Base-by-base conservation (phyloP, 495 filamentous ascomycete species). In the Immersiella caudata region DNA sequence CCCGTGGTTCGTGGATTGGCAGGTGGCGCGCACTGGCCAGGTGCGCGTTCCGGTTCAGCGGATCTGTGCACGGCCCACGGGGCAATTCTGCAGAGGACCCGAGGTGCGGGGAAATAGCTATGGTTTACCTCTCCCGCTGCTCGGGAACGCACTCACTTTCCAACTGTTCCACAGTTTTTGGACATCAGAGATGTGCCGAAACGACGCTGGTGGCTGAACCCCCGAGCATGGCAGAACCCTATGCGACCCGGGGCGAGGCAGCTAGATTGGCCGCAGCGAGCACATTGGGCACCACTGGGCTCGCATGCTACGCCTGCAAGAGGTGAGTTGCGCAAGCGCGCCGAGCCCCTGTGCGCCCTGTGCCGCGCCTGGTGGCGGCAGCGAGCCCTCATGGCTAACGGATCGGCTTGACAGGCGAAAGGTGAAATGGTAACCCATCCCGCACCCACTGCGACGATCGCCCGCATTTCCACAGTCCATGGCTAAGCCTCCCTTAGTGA, bases 371-470 rank as follows among this genome's bases (percentile, higher is more conserved):
- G 27, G 24, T 60, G 57, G 6, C 18, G 27, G 25, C 18, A 33
- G 8, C 29, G 29, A 3, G 1, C 2, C 25, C 6, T 49, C 20
- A 49, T 62, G 60, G 18, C 20, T 46, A 55, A 55, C 21, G 52
- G 8, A 55, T 26, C 50, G 40, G 12, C 57, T 14, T 65, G n/a
- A 12, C 51, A 71, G 69, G 25, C 69, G 70, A 20, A 72, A 72
- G 63, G 56, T 70, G 22, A 72, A 72, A 70, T 72, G 70, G 70
- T 72, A 50, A 60, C 26, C 20, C 16, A 35, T 27, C 46, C n/a
- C n/a, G 20, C 20, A n/a, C 35, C 18, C n/a, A 25, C 46, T 27
- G 40, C 40, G 40, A 46, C 40, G 11, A 18, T 18, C 40, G 16
- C 9, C 40, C 11, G 40, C 16, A 14, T 6, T 46, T 2, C 40